Evolutionary conservation across 305 asterid species (phyloP).

Genomic region (Solanum hybrid): DNA sequence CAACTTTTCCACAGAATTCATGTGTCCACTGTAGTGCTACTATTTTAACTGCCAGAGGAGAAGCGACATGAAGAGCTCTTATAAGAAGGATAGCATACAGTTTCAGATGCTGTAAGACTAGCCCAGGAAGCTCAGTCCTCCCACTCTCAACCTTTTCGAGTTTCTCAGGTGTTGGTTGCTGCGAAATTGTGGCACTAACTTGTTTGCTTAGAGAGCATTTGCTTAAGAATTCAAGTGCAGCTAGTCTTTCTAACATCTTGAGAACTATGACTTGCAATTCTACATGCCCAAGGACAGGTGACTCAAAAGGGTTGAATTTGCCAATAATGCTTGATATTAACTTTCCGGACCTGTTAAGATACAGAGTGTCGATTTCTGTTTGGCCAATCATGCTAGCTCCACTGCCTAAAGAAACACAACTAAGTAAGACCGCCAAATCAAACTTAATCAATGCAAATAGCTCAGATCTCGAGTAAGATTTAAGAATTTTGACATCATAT

Average conservation of each 20-base stretch:
- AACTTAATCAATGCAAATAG: conserved; percentile 64
- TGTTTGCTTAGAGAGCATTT: conserved; percentile 49
- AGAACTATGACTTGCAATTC: conserved; percentile 68
- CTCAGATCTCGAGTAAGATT: conserved; percentile 49
- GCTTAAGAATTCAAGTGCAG: conserved; percentile 55
- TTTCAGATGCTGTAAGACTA: conserved; percentile 53
- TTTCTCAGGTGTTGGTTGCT: conserved; percentile 27
- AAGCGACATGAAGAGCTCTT: conserved; percentile 54
- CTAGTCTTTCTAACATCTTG: conserved; percentile 61
- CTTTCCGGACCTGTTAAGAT: conserved; percentile 53
- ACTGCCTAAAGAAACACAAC: conserved; percentile 50
- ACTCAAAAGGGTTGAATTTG: conserved; percentile 53
- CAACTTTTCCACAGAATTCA: conserved; percentile 58
- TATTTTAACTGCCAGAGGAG: conserved; percentile 78
- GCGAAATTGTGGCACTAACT: conserved; percentile 25
- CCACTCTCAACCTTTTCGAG: conserved; percentile 34
- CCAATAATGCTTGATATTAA: conserved; percentile 39
- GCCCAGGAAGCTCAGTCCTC: conserved; percentile 32
- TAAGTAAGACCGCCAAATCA: conserved; percentile 64
- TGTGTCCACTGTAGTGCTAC: conserved; percentile 78
- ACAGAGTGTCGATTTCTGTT: conserved; percentile 37
- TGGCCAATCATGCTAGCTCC: conserved; percentile 34
- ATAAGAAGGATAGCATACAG: conserved; percentile 50
- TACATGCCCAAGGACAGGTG: conserved; percentile 45
- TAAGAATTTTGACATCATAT: conserved; percentile 23